These are phyloP conservation scores for Malassezia caprae DNA, from an alignment of 1,284 basidiomycete species.

Conservation along the genomic window DNA sequence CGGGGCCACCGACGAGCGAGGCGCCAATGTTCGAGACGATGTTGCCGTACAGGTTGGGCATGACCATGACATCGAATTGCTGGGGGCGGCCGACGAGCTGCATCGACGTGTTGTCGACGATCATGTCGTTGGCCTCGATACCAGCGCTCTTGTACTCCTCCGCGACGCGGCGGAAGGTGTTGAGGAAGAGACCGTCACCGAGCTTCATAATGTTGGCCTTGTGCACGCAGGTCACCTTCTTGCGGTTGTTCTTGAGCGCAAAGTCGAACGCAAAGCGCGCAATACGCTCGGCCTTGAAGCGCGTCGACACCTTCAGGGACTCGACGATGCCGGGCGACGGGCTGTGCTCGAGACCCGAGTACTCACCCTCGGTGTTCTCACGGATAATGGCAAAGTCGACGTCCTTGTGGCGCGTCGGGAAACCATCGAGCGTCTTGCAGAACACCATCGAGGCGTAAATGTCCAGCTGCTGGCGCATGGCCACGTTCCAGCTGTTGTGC, in stretches of 20 bases:
- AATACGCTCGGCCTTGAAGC: conserved; percentile 91
- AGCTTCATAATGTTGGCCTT: conserved; percentile 99
- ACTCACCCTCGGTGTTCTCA: conserved; percentile 99
- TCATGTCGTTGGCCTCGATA: conserved; percentile 93
- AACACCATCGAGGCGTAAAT: conserved; percentile 97
- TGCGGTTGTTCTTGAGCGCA: conserved; percentile 94
- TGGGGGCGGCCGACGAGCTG: conserved; percentile 88
- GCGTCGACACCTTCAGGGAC: conserved; percentile 92
- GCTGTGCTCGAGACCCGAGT: conserved; percentile 88
- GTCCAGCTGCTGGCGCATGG: conserved; percentile 97
- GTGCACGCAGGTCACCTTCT: conserved; percentile 99
- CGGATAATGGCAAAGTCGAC: conserved; percentile 99
- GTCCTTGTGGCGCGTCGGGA: conserved; percentile 87
- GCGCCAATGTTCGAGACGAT: conserved; percentile 98
- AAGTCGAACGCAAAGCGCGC: conserved; percentile 97
- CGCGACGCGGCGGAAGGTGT: conserved; percentile 90
- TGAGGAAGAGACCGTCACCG: conserved; percentile 97
- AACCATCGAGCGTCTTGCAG: conserved; percentile 95
- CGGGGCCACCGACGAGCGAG: conserved; percentile 92
- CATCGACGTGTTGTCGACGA: conserved; percentile 99
- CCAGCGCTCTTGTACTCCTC: conserved; percentile 86
- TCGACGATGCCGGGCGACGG: conserved; percentile 98
- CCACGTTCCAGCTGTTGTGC: conserved; percentile 99
- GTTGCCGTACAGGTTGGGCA: conserved; percentile 89
- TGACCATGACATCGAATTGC: conserved; percentile 99